Evolutionary conservation across 768 basidiomycete genomes (phyloP).

Genomic region (Saitozyma sp.): DNA sequence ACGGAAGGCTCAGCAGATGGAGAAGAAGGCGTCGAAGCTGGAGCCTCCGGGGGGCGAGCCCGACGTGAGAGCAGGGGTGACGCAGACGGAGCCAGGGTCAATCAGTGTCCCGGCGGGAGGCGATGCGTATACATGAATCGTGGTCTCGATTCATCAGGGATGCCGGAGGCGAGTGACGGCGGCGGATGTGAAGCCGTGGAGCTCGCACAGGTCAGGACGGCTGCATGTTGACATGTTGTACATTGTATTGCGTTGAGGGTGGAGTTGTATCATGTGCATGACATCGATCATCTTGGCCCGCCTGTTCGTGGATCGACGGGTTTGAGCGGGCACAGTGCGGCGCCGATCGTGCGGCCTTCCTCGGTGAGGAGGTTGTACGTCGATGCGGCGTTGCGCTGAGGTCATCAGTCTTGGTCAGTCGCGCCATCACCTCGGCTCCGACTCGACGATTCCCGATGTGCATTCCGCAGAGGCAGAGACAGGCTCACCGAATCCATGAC

Average conservation of each 20-base stretch:
- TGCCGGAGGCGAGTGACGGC: too few relatives aligned
- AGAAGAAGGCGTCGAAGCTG: too few relatives aligned
- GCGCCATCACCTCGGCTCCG: too few relatives aligned
- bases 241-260: not conserved
- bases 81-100: too few relatives aligned
- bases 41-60: too few relatives aligned
- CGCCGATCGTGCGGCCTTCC: slow-evolving; percentile 89
- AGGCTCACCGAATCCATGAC: slow-evolving; percentile 79
- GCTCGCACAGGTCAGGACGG: not conserved
- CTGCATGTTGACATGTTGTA: not conserved
- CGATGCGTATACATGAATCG: too few relatives aligned
- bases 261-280: not conserved
- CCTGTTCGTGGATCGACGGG: slow-evolving; percentile 32
- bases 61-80: too few relatives aligned
- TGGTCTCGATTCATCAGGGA: too few relatives aligned
- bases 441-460: not conserved
- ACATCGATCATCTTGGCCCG: slow-evolving; percentile 6
- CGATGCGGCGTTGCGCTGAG: slow-evolving; percentile 81
- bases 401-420: slow-evolving; percentile 4
- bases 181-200: too few relatives aligned
- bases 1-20: too few relatives aligned
- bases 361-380: slow-evolving; percentile 92
- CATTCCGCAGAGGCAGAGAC: too few relatives aligned
- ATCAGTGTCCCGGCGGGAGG: too few relatives aligned
- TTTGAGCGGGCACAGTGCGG: slow-evolving; percentile 73